Percentiles rank a stretch among this genome's conserved stretches.
Evolutionary conservation across 805 yeast genomes (phyloP).

Genomic region (Saccharomyces paradoxus): DNA sequence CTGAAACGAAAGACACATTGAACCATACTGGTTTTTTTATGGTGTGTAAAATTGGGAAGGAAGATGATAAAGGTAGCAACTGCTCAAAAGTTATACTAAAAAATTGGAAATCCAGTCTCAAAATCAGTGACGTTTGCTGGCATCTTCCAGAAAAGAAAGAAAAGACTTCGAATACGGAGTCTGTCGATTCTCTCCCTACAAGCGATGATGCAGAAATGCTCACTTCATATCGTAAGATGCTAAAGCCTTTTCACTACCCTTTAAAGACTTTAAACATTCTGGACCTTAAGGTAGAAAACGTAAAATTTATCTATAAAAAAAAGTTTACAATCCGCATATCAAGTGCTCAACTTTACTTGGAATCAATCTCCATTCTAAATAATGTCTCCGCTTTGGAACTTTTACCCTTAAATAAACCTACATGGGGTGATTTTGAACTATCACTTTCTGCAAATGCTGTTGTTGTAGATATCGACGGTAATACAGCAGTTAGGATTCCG

Average conservation of each 20-base stretch:
- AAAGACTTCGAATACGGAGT: neutral
- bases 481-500: conserved; percentile 25
- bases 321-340: conserved; percentile 17
- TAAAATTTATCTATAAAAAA: conserved; percentile 13
- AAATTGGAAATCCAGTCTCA: conserved; percentile 17
- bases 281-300: conserved; percentile 28
- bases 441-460: conserved; percentile 24
- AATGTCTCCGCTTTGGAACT: conserved; percentile 16
- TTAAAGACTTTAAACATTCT: conserved; percentile 16
- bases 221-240: neutral
- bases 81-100: conserved; percentile 5
- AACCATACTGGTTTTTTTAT: conserved; percentile 16
- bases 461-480: conserved; percentile 10
- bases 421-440: conserved; percentile 21
- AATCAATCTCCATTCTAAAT: conserved; percentile 16
- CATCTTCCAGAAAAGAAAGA: conserved; percentile 4
- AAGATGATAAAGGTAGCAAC: neutral
- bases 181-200: neutral
- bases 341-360: conserved; percentile 21
- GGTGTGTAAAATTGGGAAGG: conserved; percentile 6
- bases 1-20: conserved; percentile 9
- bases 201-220: neutral
- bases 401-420: conserved; percentile 13
- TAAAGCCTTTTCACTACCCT: conserved; percentile 1
- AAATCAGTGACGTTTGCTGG: conserved; percentile 15